phyloP scores from a whole-genome alignment of 2,329 filamentous ascomycete genomes.

The Blastomyces silverae region DNA sequence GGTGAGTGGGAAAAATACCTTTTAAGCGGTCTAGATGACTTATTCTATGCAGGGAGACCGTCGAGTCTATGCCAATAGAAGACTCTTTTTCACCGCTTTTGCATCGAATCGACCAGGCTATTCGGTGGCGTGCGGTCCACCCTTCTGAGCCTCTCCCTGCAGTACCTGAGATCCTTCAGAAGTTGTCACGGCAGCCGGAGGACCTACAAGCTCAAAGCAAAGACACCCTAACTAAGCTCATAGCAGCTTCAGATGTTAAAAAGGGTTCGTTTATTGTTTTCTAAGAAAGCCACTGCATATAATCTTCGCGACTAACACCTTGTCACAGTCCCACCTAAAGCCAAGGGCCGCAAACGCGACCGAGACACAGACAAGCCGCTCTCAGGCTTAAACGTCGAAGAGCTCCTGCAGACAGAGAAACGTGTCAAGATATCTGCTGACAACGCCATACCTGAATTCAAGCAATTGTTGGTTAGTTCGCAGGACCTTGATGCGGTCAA shows the following conservation, averaged over 20 bases:
- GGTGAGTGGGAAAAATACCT: slow-evolving; percentile 43
- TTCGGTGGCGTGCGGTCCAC: slow-evolving; percentile 73
- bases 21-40: slow-evolving; percentile 18
- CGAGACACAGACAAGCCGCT: slow-evolving; percentile 71
- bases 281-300: neutral
- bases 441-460: slow-evolving; percentile 88
- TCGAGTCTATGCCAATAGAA: slow-evolving; percentile 69
- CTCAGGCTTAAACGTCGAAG: slow-evolving; percentile 81
- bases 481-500: slow-evolving; percentile 57
- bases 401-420: slow-evolving; percentile 60
- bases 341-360: slow-evolving; percentile 61
- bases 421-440: slow-evolving; percentile 52
- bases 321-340: slow-evolving; percentile 64
- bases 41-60: slow-evolving; percentile 37
- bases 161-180: slow-evolving; percentile 58
- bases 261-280: slow-evolving; percentile 51
- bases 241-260: slow-evolving; percentile 70
- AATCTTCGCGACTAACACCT: neutral
- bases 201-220: slow-evolving; percentile 56
- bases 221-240: slow-evolving; percentile 56
- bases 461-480: slow-evolving; percentile 61
- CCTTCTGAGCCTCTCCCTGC: slow-evolving; percentile 58
- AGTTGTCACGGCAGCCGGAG: slow-evolving; percentile 65
- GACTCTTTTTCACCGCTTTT: slow-evolving; percentile 77
- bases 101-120: slow-evolving; percentile 82